phyloP scores from a whole-genome alignment of 1,284 basidiomycete species.

The Ganoderma meredithae region DNA sequence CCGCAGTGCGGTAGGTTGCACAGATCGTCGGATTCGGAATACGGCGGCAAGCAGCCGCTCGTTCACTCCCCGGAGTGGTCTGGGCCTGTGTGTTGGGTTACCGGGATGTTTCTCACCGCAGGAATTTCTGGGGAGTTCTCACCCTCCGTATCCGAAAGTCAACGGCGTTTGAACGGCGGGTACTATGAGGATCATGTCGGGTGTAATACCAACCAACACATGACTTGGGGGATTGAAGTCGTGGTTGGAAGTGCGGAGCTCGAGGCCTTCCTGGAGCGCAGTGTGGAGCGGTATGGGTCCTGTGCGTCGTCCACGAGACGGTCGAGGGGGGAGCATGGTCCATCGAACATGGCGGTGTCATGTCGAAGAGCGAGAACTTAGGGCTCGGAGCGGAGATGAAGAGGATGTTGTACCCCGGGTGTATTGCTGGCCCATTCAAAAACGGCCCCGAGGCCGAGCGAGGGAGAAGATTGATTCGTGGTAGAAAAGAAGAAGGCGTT shows the following conservation, averaged over 20 bases:
- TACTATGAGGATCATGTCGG: neutral
- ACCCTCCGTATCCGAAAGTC: neutral
- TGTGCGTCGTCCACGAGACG: neutral
- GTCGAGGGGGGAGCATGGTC: neutral
- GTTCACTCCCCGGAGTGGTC: no score
- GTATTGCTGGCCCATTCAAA: neutral
- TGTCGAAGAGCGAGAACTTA: neutral
- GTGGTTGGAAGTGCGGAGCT: neutral
- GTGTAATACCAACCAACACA: neutral
- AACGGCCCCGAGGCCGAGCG: neutral
- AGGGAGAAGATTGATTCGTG: neutral
- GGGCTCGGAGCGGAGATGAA: neutral
- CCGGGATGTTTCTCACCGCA: neutral
- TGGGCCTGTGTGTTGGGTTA: neutral
- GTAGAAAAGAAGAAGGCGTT: no score
- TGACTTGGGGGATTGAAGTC: no score
- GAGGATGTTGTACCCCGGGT: neutral
- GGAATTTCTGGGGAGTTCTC: neutral
- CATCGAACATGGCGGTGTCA: neutral
- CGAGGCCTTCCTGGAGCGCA: neutral
- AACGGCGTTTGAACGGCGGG: neutral
- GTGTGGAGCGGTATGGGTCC: neutral
- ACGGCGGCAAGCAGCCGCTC: neutral
- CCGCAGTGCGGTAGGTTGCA: neutral
- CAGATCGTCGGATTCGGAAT: neutral